phyloP scores from a whole-genome alignment of 164 flowering plant genomes.

The Magnolia changhungtana region DNA sequence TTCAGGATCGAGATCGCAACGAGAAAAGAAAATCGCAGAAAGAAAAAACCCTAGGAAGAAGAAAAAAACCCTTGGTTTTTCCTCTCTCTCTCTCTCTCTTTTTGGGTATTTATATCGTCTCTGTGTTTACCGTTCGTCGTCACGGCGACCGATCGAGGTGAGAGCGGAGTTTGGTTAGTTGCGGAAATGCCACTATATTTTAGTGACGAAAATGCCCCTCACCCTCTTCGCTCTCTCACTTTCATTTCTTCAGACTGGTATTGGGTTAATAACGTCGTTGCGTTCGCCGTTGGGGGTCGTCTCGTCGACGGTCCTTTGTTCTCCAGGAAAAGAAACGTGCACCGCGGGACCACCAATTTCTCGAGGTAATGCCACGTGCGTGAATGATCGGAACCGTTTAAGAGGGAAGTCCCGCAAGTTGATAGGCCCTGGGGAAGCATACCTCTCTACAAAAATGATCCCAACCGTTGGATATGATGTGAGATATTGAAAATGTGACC shows the following conservation, averaged over 20 bases:
- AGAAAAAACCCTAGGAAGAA: not conserved
- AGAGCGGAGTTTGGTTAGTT: not conserved
- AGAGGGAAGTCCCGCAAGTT: no score
- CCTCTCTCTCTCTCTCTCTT: not conserved
- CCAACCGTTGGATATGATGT: no score
- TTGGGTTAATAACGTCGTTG: not conserved
- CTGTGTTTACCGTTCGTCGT: slow-evolving; percentile 12
- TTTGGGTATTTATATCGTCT: not conserved
- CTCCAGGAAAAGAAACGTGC: no score
- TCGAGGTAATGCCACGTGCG: no score
- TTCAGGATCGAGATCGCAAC: not conserved
- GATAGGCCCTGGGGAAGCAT: no score
- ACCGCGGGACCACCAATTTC: no score
- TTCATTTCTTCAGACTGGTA: not conserved
- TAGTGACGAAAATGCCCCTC: not conserved
- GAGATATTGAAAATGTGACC: no score
- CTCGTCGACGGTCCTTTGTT: no score
- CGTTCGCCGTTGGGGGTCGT: no score
- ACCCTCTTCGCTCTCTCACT: not conserved
- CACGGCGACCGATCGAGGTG: slow-evolving; percentile 6
- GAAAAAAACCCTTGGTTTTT: not conserved
- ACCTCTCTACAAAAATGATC: no score
- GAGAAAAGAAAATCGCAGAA: not conserved
- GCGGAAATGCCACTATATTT: not conserved
- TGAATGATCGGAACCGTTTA: no score